Conservation (phyloP, 1,284 basidiomycete species). For the Mixia osmundae region DNA sequence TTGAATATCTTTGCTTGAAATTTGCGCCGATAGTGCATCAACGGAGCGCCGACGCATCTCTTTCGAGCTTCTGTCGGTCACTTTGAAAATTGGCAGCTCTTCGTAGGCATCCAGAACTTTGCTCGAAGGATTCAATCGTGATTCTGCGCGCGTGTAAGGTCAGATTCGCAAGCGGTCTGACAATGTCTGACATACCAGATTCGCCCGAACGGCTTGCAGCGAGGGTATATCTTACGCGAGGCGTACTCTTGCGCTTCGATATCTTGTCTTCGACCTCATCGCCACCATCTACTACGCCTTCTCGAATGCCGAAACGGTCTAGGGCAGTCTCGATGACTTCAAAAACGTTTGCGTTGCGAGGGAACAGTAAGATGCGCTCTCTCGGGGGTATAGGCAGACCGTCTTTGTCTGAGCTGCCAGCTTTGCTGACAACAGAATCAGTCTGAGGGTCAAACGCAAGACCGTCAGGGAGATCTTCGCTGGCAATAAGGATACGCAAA, state of each 20-base stretch:
- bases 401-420: too few species aligned
- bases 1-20: slow-evolving; percentile 45
- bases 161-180: slow-evolving; percentile 1
- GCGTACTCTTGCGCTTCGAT: slow-evolving; percentile 48
- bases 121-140: slow-evolving; percentile 46
- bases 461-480: slow-evolving; percentile 73
- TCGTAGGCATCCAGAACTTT: slow-evolving; percentile 64
- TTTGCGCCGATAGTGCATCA: slow-evolving; percentile 49
- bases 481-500: slow-evolving; percentile 60
- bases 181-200: slow-evolving; percentile 30
- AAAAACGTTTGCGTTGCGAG: slow-evolving; percentile 80
- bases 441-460: slow-evolving; percentile 67
- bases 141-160: slow-evolving; percentile 30
- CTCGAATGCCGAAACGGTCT: slow-evolving; percentile 75
- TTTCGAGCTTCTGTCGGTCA: slow-evolving; percentile 34
- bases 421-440: slow-evolving; percentile 6
- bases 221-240: slow-evolving; percentile 57
- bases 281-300: slow-evolving; percentile 89
- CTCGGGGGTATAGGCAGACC: slow-evolving; percentile 7
- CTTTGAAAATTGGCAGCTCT: slow-evolving; percentile 43
- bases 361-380: slow-evolving; percentile 59
- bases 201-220: slow-evolving; percentile 32
- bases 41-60: slow-evolving; percentile 63
- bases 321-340: slow-evolving; percentile 82
- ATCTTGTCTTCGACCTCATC: slow-evolving; percentile 88